Percentiles rank a stretch among this genome's conserved stretches.
phyloP scores from a whole-genome alignment of 2,329 filamentous ascomycete genomes.

The Alternaria sp. region DNA sequence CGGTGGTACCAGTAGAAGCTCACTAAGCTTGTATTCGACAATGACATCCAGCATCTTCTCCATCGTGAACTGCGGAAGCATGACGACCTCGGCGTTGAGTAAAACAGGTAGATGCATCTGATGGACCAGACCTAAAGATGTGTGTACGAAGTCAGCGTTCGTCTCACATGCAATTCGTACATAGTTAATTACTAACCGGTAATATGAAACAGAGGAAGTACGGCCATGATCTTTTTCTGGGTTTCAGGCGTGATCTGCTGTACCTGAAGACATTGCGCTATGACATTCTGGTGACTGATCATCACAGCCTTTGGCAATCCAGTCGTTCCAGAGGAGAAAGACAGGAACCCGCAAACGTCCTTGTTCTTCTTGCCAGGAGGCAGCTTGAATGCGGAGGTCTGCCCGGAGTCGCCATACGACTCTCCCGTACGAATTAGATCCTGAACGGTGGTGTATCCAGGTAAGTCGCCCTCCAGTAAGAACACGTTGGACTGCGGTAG shows the following conservation, averaged over 20 bases:
- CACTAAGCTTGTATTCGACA: conserved; percentile 57
- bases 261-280: conserved; percentile 65
- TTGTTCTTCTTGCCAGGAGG: conserved; percentile 61
- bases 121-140: conserved; percentile 20
- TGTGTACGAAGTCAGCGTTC: background rate
- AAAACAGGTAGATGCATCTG: conserved; percentile 67
- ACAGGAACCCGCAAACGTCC: conserved; percentile 60
- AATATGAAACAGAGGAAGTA: conserved; percentile 45
- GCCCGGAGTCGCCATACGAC: conserved; percentile 50
- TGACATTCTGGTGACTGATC: conserved; percentile 47
- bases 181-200: too few relatives aligned
- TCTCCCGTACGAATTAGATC: conserved; percentile 54
- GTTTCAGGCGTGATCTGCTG: conserved; percentile 51
- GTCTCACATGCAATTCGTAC: background rate
- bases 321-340: conserved; percentile 47
- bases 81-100: conserved; percentile 69
- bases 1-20: conserved; percentile 61
- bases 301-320: conserved; percentile 48
- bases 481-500: conserved; percentile 61
- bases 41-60: conserved; percentile 55
- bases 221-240: conserved; percentile 49
- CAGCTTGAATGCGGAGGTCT: conserved; percentile 58
- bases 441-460: conserved; percentile 58
- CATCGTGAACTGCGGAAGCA: conserved; percentile 69
- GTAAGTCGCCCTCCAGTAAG: conserved; percentile 61